Conservation (phyloP, 768 basidiomycete genomes). For the Macrolepiota albuminosa region DNA sequence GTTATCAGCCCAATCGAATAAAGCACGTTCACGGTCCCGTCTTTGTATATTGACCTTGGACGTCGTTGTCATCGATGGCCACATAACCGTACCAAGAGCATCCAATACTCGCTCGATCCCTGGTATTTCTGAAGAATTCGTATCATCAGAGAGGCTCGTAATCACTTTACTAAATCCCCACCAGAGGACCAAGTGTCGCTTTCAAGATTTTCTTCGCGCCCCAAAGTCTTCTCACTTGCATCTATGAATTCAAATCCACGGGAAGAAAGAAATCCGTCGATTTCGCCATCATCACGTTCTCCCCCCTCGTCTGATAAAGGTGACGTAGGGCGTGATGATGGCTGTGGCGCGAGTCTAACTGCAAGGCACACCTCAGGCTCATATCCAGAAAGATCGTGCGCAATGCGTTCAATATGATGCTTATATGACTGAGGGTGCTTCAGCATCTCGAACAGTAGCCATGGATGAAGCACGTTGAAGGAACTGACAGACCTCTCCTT, state of each 20-base stretch:
- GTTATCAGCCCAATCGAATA: constrained; percentile 41
- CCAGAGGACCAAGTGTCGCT: constrained; percentile 18
- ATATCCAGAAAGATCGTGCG: constrained; percentile 41
- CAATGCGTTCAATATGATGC: constrained; percentile 47
- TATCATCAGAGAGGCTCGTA: neutral
- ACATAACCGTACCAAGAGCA: constrained; percentile 84
- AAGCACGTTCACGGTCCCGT: constrained; percentile 25
- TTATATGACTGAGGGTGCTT: constrained; percentile 46
- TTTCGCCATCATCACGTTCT: constrained; percentile 43
- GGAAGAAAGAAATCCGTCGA: constrained; percentile 63
- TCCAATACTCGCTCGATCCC: constrained; percentile 66
- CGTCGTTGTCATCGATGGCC: constrained; percentile 67
- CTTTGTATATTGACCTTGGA: constrained; percentile 14
- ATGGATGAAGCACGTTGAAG: constrained; percentile 9
- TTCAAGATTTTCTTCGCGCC: constrained; percentile 10
- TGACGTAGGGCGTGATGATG: neutral
- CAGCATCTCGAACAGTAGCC: constrained; percentile 10
- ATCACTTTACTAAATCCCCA: constrained; percentile 16
- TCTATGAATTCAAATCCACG: constrained; percentile 79
- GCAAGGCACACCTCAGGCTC: constrained; percentile 73
- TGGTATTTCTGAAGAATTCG: constrained; percentile 35
- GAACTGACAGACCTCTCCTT: constrained; percentile 52
- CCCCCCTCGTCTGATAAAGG: constrained; percentile 18
- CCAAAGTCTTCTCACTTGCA: constrained; percentile 26
- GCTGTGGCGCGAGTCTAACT: constrained; percentile 41